Conservation (phyloP, 225 moss, liverwort and hornwort genomes). For the Lunularia cruciata region DNA sequence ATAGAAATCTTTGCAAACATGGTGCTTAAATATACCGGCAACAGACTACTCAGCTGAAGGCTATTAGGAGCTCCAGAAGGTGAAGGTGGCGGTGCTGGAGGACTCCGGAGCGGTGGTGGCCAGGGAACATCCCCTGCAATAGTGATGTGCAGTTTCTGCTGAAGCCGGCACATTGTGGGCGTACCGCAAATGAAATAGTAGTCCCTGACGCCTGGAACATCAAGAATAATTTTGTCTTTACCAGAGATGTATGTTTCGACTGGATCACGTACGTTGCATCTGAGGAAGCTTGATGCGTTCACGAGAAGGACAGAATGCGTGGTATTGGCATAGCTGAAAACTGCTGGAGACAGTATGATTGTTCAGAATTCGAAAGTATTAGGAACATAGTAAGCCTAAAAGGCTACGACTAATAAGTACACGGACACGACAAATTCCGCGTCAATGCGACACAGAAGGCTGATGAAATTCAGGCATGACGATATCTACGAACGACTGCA, state of each 20-base stretch:
- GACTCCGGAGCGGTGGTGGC: too few relatives aligned
- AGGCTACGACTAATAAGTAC: not conserved
- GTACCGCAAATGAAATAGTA: slow-evolving; percentile 14
- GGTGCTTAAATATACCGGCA: too few relatives aligned
- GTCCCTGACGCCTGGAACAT: not conserved
- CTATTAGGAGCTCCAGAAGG: not conserved
- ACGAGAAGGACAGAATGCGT: slow-evolving; percentile 8
- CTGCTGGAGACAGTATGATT: not conserved
- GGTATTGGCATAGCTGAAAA: slow-evolving; percentile 7
- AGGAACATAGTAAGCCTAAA: not conserved
- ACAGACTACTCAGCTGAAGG: too few relatives aligned
- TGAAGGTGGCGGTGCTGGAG: not conserved
- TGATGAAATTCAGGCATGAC: too few relatives aligned
- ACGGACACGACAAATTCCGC: too few relatives aligned
- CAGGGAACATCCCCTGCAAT: slow-evolving; percentile 3
- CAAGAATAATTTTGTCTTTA: not conserved
- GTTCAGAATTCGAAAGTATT: too few relatives aligned
- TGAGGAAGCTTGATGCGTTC: slow-evolving; percentile 1
- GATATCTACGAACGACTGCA: not conserved
- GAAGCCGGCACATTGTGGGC: not conserved
- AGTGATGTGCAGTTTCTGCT: slow-evolving; percentile 12
- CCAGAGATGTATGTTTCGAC: not conserved
- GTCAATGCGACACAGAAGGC: too few relatives aligned
- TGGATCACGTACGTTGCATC: not conserved
- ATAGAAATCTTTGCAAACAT: too few relatives aligned